phyloP scores from a whole-genome alignment of 208 protist species.

The Tetramitus jugosus region DNA sequence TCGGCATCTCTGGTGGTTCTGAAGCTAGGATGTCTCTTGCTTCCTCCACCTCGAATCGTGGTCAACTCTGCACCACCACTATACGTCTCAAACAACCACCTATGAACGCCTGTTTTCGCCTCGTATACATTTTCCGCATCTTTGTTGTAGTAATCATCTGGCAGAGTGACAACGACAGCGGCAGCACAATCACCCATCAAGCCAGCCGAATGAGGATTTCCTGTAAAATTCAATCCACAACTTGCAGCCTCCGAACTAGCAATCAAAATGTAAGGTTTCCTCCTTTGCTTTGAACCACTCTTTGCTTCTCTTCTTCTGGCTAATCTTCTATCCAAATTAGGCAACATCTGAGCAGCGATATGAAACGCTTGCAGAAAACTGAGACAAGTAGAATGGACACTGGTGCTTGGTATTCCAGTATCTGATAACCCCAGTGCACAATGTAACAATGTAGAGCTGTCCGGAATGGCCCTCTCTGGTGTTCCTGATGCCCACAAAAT shows the following conservation, averaged over 20 bases:
- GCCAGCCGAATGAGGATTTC: constrained; percentile 8
- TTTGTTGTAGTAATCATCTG: too few species aligned
- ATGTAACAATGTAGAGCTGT: background rate
- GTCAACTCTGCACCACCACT: background rate
- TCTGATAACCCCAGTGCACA: background rate
- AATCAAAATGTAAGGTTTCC: background rate
- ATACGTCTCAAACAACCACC: background rate
- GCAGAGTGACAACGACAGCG: background rate
- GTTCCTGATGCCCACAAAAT: constrained; percentile 1
- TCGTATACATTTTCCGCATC: too few species aligned
- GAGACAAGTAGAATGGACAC: background rate
- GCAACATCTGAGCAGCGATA: background rate
- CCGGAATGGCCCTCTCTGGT: background rate
- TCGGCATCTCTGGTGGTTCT: background rate
- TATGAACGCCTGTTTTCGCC: background rate
- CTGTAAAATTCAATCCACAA: background rate
- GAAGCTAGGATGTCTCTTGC: background rate
- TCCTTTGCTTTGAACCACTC: constrained; percentile 2
- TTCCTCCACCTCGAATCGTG: background rate
- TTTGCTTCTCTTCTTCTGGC: too few species aligned
- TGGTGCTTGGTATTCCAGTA: background rate
- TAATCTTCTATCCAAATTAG: too few species aligned
- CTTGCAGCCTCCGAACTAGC: background rate
- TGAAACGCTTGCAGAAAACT: background rate
- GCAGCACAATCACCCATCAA: constrained; percentile 8